Base-by-base conservation (phyloP, 176 grass and related monocot species). In the Areca catechu region DNA sequence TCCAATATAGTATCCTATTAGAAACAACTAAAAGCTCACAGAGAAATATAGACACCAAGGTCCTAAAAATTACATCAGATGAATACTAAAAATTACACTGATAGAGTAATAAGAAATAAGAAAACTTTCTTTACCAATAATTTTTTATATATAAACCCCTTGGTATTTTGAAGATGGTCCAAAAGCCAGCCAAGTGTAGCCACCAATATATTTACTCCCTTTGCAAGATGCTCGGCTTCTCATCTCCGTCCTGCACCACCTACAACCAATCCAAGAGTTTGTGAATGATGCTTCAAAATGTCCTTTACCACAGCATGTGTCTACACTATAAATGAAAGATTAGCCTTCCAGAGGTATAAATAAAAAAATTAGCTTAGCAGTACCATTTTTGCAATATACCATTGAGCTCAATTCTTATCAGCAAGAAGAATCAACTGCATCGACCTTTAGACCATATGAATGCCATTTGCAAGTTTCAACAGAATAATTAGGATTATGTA, bases 161-260 rank as follows among this genome's bases (percentile, higher is more conserved):
- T 97, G 1, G 86, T 91, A 50, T 85, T 91, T 66, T 85, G 77
- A 21, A 97, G 92, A 88, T 97, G 92, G 54, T 97, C 92, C 77
- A 97, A 88, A 69, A 97, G 86, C 50, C 92, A 86, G 27, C 92
- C 92, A 68, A 86, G 92, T 20, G 92, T 97, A 76, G 86, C 86
- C 22, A 97, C 86, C 65, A 97, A 74, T 43, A 97, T 78, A 82
- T 91, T 97, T 52, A 91, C 51, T 25, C 92, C 92, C 62, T 91
- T 97, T 0, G 86, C 86, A 55, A 97, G 86, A 16, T 79, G 83
- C 20, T 97, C 86, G 16, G 83, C 92, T 79, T 97, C 92, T 71
- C 75, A 77, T 84, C 74, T 87, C 65, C 83, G 67, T 4, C 66
- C 78, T 75, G 76, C 84, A 55, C 92, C 92, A 57, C 92, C 92